Evolutionary conservation across 305 asterid genomes (phyloP), one percentile per base, ranked within the genome.

Genomic region (Solanum hybrid): DNA sequence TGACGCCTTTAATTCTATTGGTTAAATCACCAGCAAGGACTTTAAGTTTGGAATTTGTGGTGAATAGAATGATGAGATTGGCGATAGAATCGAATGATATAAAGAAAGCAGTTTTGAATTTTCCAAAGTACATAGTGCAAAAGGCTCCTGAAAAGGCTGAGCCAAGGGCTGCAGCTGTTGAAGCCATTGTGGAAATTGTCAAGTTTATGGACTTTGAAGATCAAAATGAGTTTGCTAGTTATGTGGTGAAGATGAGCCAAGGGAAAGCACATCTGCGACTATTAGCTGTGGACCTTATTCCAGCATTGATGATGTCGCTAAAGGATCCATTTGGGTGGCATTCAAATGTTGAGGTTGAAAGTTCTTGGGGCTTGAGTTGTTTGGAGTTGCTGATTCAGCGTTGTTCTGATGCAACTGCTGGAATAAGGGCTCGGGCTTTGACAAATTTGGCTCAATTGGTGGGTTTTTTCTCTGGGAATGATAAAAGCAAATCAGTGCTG

Each of bases 131-230:
- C 89, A 92, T 96, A 91, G 98, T 91, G 71, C 95, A 92, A 51
- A 96, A 94, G 90, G 96, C 99, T 2, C 98, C 98, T 0, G 99
- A 96, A 89, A 96, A 92, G 95, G 94, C 99, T 88, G 99, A 96
- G 81, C 93, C 94, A 3, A 96, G 99, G 91, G 97, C 96, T 4
- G 89, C 92, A 89, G 98, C 99, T 7, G 98, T 96, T 89, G 99
- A 95, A 77, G 95, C 98, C 75, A 93, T 96, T 57, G 89, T 93
- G 90, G 97, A 95, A 90, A 93, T 97, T 87, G 95, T 97, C 85
- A 95, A 94, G 93, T 92, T 91, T 91, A 90, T 96, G 89, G 95
- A 94, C 76, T 90, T 90, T 86, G 98, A 95, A 89, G 89, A 90
- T 92, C 96, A 96, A 89, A 90, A 91, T 26, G 93, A 71, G 83